These are phyloP conservation scores for Ogataea pini DNA, from an alignment of 805 yeast species.

Conservation along the genomic window DNA sequence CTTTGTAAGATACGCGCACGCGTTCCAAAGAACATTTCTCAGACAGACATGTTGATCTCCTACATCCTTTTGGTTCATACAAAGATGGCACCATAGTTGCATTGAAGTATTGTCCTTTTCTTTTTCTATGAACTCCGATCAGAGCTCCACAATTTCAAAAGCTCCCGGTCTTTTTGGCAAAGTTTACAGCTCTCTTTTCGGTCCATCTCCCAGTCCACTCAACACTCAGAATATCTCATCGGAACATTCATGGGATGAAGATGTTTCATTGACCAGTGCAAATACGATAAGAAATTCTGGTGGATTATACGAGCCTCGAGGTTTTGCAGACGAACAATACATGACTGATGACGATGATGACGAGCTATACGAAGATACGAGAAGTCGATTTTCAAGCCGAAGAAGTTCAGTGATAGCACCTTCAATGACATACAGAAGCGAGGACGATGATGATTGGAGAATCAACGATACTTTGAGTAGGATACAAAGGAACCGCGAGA, in stretches of 20 bases:
- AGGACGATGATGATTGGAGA: constrained; percentile 18
- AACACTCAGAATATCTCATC: constrained; percentile 14
- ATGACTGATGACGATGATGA: constrained; percentile 1
- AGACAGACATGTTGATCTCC: no score
- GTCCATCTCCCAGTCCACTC: constrained; percentile 20
- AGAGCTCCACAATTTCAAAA: constrained; percentile 10
- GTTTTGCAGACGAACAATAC: no score
- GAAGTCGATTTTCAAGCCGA: constrained; percentile 21
- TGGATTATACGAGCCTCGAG: neutral
- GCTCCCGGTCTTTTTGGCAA: constrained; percentile 22
- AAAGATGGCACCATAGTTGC: no score
- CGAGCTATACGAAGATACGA: constrained; percentile 23
- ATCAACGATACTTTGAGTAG: constrained; percentile 27
- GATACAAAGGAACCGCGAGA: constrained; percentile 19
- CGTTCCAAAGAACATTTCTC: neutral
- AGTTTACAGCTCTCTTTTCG: constrained; percentile 23
- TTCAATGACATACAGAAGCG: constrained; percentile 19
- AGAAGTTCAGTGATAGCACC: constrained; percentile 23
- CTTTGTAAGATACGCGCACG: neutral
- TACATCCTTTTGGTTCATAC: no score
- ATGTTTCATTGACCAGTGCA: constrained; percentile 9
- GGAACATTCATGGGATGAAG: constrained; percentile 15
- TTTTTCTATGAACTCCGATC: constrained; percentile 12
- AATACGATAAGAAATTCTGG: constrained; percentile 25
- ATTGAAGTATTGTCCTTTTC: no score